Percentiles rank a stretch among this genome's conserved stretches.
phyloP scores from a whole-genome alignment of 2,329 filamentous ascomycete species.

The Diplodia mutila region DNA sequence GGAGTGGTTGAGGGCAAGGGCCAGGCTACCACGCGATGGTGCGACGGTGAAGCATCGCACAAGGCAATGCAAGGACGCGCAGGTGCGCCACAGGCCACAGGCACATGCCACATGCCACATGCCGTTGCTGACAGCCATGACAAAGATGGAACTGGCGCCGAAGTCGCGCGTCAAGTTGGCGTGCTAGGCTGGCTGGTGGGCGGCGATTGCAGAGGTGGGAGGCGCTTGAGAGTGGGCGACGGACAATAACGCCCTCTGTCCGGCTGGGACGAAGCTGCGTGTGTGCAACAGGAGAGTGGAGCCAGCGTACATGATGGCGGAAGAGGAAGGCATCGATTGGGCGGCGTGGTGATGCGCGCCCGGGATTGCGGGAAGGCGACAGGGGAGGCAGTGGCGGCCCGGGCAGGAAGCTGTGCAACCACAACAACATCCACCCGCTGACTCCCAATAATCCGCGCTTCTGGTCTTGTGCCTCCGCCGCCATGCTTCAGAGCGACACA shows the following conservation, averaged over 20 bases:
- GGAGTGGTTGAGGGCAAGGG: neutral
- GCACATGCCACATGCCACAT: neutral
- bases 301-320: neutral
- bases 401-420: neutral
- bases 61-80: constrained; percentile 1
- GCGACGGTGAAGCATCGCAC: constrained; percentile 2
- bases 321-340: neutral
- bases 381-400: neutral
- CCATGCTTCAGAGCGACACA: neutral
- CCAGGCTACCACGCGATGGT: constrained; percentile 14
- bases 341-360: neutral
- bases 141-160: neutral
- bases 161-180: neutral
- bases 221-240: neutral
- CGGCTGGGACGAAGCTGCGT: neutral
- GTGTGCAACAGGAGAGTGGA: neutral
- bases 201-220: neutral
- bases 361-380: neutral
- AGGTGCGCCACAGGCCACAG: neutral
- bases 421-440: neutral
- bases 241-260: neutral
- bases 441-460: neutral
- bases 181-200: neutral
- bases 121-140: neutral
- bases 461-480: neutral